phyloP scores from a whole-genome alignment of 345 rosid genomes.

The Hirschfeldia incana region DNA sequence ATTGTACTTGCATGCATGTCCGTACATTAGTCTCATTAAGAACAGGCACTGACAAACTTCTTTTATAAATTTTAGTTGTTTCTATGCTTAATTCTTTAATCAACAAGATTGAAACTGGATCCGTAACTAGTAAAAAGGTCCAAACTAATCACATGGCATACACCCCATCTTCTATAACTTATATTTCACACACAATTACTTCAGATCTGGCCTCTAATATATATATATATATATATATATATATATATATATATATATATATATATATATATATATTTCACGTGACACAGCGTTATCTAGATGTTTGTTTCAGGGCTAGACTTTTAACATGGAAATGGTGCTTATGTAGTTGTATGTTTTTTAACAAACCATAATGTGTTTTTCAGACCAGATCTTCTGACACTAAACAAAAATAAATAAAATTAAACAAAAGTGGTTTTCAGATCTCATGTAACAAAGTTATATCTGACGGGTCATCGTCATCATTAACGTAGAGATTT shows the following conservation, averaged over 20 bases:
- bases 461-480: constrained; percentile 23
- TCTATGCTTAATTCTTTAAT: background rate
- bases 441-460: constrained; percentile 22
- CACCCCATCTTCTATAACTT: background rate
- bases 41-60: constrained; percentile 1
- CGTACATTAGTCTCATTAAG: constrained; percentile 30
- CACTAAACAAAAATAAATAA: background rate
- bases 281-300: constrained; percentile 18
- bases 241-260: too few relatives aligned
- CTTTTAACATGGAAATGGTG: constrained; percentile 19
- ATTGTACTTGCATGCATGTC: constrained; percentile 40
- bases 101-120: background rate
- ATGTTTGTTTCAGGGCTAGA: constrained; percentile 5
- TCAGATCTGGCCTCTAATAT: constrained; percentile 13
- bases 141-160: constrained; percentile 14
- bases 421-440: background rate
- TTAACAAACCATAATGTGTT: background rate
- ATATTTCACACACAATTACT: constrained; percentile 6
- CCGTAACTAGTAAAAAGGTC: constrained; percentile 11
- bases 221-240: too few relatives aligned
- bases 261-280: too few relatives aligned
- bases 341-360: background rate
- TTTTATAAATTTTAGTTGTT: background rate
- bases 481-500: constrained; percentile 7
- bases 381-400: background rate